Base-by-base conservation (phyloP, 179 eudicot genomes). In the Nepenthes alata region DNA sequence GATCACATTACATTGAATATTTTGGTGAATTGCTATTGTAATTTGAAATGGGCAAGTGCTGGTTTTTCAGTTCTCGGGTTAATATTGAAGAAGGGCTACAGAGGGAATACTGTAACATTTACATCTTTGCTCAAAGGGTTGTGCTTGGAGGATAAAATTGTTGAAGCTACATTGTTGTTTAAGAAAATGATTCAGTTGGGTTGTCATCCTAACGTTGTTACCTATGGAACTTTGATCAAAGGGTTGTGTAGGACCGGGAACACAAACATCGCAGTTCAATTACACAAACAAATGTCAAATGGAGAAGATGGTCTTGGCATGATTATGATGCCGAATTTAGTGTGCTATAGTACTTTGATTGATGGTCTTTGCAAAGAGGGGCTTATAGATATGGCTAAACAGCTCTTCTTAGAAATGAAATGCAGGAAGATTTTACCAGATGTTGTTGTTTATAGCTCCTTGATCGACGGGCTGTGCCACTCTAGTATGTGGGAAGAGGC, bases 331-430 rank as follows among this genome's bases (percentile, higher is more conserved):
- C 80, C 87, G 16, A 70, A 70, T 69, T 35, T 78, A n/a, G 67
- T 78, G 59, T 61, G 35, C 2, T 83, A 83, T 67, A 58, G 67
- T 47, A 66, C 53, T 5, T 36, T 83, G 9, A 74, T 80, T 37
- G 80, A 80, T 15, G 59, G 74, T 60, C 82, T 82, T 35, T 77
- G 82, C 70, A 80, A 75, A 65, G 71, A 68, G 44, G 81, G 79
- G 57, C 39, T 55, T 39, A 52, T 78, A 53, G 73, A 63, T 11
- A 63, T 75, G 65, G 88, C 76, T 36, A 67, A 58, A 37, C 67
- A 73, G 16, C 63, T 78, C 36, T 72, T 80, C 44, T 55, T 47
- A 36, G 81, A 78, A 58, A 80, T 80, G 85, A 71, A 60, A 52
- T 60, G 68, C 11, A 69, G 62, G 13, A 70, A 81, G 0, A 83